Base-by-base conservation (phyloP, 139 green algal species). In the Auxenochlorella pyrenoidosa region DNA sequence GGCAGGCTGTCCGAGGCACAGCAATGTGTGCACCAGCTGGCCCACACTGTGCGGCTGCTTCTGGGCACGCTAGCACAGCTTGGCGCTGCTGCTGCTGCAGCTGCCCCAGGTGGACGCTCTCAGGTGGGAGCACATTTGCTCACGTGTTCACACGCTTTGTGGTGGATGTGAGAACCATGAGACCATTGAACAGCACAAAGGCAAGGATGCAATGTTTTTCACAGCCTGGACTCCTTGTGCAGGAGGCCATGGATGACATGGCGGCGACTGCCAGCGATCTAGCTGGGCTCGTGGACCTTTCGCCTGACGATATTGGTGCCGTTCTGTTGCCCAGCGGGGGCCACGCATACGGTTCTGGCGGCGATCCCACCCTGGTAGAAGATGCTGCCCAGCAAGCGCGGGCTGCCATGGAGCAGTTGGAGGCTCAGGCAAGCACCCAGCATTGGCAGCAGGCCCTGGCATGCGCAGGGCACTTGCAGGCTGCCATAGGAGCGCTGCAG, bases 21-120 rank as follows among this genome's bases (percentile, higher is more conserved):
- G n/a, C 82, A 41, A 12, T 65, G 70, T n/a, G 54, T 36, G 18
- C 34, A 44, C 68, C 44, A 87, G 82, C 82, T 87, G 15, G 47
- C n/a, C 30, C 59, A 81, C 41, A 75, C 79, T 38, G 41, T 88
- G 47, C 70, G 65, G 47, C 85, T 90, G 47, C 89, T 91, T 51
- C 75, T 75, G 47, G 89, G 77, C 51, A 76, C 66, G 36, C 41
- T 92, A 40, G 75, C 63, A 21, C 78, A 85, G 75, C 47, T 86
- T 19, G 75, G 58, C 13, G 68, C 51, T 8, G 77, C 77, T 5
- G 41, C 30, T 13, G 85, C 76, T 16, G 43, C 77, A 22, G 79
- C 79, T 16, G 79, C 58, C 1, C 38, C 15, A 41, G 30, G 40
- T 0, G 30, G 59, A 28, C 12, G 30, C 75, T 65, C 75, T 6